Conservation (phyloP, 1,284 basidiomycete species). For the Ceratobasidium sp. region DNA sequence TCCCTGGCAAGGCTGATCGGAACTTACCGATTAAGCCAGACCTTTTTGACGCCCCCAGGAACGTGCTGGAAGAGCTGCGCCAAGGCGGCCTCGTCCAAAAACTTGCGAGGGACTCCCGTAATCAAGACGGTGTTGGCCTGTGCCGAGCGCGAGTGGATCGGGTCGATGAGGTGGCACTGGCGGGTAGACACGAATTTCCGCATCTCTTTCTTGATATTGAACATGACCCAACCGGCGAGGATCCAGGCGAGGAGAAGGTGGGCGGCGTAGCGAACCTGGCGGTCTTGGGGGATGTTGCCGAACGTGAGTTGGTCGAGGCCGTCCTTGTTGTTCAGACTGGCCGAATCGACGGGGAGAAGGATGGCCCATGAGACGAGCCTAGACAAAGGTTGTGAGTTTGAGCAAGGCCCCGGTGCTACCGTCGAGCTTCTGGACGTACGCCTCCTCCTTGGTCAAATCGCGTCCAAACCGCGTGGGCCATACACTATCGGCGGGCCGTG, state of each 20-base stretch:
- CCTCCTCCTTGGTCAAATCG: conserved; percentile 98
- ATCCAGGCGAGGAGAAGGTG: conserved; percentile 61
- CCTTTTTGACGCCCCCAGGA: conserved; percentile 80
- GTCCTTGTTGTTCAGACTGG: conserved; percentile 58
- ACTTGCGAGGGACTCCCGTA: conserved; percentile 75
- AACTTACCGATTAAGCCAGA: conserved; percentile 77
- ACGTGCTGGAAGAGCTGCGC: conserved; percentile 75
- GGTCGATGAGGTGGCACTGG: conserved; percentile 76
- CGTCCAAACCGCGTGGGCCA: conserved; percentile 99
- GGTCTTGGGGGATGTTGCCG: conserved; percentile 57
- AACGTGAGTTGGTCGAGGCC: conserved; percentile 67
- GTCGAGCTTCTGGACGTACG: conserved; percentile 98
- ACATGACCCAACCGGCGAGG: conserved; percentile 74
- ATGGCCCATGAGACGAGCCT: conserved; percentile 67
- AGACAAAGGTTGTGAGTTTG: conserved; percentile 77
- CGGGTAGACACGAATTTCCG: conserved; percentile 73
- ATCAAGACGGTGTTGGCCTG: conserved; percentile 85
- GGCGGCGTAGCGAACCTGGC: conserved; percentile 60
- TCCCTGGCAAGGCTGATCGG: neutral
- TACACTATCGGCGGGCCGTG: conserved; percentile 94
- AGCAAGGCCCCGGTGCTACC: conserved; percentile 97
- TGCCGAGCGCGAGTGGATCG: conserved; percentile 71
- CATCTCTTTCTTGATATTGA: conserved; percentile 76
- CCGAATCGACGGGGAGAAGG: conserved; percentile 73
- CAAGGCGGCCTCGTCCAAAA: conserved; percentile 72